A percentile compares a stretch with the other conserved stretches of the same genome.
These are phyloP conservation scores for Mycosphaerelloides madeirae DNA, from an alignment of 2,329 filamentous ascomycete genomes.

Conservation along the genomic window DNA sequence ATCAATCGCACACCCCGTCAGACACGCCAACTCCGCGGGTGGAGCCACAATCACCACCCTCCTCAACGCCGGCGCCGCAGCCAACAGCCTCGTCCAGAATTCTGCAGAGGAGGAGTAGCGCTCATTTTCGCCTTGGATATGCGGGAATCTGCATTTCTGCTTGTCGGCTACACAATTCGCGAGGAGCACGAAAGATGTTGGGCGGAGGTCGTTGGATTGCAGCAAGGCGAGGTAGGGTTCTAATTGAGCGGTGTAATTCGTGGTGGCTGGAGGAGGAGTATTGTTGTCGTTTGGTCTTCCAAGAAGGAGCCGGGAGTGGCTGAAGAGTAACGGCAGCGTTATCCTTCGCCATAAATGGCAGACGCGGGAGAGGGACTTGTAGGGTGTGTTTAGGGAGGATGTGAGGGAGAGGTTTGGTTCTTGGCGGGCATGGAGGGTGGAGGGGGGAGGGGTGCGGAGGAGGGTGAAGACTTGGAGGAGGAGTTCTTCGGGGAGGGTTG, in stretches of 20 bases:
- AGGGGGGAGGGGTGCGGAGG: constrained; percentile 49
- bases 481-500: constrained; percentile 57
- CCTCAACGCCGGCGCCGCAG: constrained; percentile 42
- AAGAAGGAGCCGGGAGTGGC: constrained; percentile 42
- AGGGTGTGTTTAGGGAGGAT: constrained; percentile 32
- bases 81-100: constrained; percentile 54
- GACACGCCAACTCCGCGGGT: constrained; percentile 56
- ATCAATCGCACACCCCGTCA: constrained; percentile 55
- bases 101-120: constrained; percentile 22
- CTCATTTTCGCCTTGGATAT: constrained; percentile 31
- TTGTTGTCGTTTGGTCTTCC: neutral
- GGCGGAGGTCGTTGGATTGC: constrained; percentile 10
- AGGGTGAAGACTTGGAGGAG: constrained; percentile 54
- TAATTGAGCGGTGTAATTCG: neutral
- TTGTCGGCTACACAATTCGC: constrained; percentile 25
- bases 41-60: constrained; percentile 50
- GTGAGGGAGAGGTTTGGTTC: constrained; percentile 46
- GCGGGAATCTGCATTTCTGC: constrained; percentile 28
- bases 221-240: constrained; percentile 23
- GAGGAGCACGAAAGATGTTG: constrained; percentile 43
- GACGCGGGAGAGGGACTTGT: constrained; percentile 56
- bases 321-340: constrained; percentile 55
- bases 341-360: constrained; percentile 52
- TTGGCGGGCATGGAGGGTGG: constrained; percentile 46
- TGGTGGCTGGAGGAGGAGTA: neutral